Base-by-base conservation (phyloP, 306 rosid genomes). In the Phaseolus lunatus region DNA sequence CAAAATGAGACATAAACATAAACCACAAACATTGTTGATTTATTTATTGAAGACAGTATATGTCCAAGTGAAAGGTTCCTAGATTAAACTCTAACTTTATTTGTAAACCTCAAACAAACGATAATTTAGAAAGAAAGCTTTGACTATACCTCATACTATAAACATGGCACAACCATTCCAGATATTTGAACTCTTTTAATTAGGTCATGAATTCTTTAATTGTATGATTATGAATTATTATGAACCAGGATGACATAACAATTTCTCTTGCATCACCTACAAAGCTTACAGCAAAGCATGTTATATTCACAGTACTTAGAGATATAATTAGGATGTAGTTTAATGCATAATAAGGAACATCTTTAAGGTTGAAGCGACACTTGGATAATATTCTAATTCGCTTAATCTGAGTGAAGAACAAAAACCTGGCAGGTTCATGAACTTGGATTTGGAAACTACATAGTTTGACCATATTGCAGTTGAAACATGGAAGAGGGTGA, bases 391-490 rank as follows among this genome's bases (percentile, higher is more conserved):
- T 80, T 83, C 72, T 83, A 73, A 52, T 81, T 57, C 19, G 5
- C 35, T 77, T 77, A 83, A 73, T 83, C 48, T 67, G 77, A 69
- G 75, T 62, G 77, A 70, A 41, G 78, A 77, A 73, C 71, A 71
- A 23, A 78, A 83, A 56, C 49, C 68, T 75, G 82, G 61, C 65
- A 77, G 77, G 89, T 86, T 86, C 89, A 86, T 83, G 89, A 86
- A 86, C 87, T 70, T 75, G 79, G 59, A 80, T 62, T 62, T 57
- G 80, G 78, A 78, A 61, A 75, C 81, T 78, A 81, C 84, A 63
- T 37, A 71, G 84, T 79, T 82, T 85, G 88, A 82, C 86, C 75
- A 49, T 3, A 75, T 73, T 68, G 63, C 65, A 43, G 72, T 70
- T 56, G 49, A 59, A 73, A 56, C 41, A 27, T 43, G 22, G 7